phyloP scores from a whole-genome alignment of 805 yeast species.

The Myxozyma neglecta region DNA sequence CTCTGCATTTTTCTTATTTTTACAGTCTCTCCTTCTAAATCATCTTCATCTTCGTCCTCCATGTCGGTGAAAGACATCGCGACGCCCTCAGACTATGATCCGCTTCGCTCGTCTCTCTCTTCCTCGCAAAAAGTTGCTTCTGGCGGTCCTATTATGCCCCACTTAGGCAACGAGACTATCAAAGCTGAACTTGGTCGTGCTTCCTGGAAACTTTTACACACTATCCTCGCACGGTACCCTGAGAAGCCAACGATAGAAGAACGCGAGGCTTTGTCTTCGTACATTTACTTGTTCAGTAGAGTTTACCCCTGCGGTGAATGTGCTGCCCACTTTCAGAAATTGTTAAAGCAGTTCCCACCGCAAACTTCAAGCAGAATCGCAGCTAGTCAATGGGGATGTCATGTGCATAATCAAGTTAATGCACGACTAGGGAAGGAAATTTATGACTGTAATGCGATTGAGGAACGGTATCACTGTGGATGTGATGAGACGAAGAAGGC shows the following conservation, averaged over 20 bases:
- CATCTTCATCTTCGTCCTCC: not conserved
- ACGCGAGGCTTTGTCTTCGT: conserved; percentile 59
- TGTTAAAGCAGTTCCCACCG: conserved; percentile 75
- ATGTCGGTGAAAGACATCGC: conserved; percentile 18
- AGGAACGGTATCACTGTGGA: conserved; percentile 95
- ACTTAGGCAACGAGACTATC: conserved; percentile 82
- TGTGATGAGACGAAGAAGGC: conserved; percentile 47
- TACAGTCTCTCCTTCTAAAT: conserved; percentile 8
- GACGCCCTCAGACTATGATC: conserved; percentile 32
- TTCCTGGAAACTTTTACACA: conserved; percentile 89
- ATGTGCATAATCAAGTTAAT: conserved; percentile 84
- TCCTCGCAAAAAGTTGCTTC: conserved; percentile 27
- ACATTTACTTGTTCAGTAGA: conserved; percentile 75
- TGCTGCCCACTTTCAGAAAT: conserved; percentile 80
- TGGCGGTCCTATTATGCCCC: conserved; percentile 76
- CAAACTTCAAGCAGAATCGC: conserved; percentile 71
- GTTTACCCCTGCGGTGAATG: conserved; percentile 98
- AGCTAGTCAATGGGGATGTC: conserved; percentile 97
- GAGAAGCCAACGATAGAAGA: conserved; percentile 70
- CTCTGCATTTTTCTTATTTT: conserved; percentile 8
- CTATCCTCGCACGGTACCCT: conserved; percentile 89
- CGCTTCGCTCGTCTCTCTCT: conserved; percentile 29
- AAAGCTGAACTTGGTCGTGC: conserved; percentile 86
- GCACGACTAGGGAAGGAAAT: conserved; percentile 62
- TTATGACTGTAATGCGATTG: conserved; percentile 81